Percentiles rank a stretch among this genome's conserved stretches.
These are phyloP conservation scores for Blastomyces gilchristii DNA, from an alignment of 2,329 filamentous ascomycete species.

Conservation along the genomic window DNA sequence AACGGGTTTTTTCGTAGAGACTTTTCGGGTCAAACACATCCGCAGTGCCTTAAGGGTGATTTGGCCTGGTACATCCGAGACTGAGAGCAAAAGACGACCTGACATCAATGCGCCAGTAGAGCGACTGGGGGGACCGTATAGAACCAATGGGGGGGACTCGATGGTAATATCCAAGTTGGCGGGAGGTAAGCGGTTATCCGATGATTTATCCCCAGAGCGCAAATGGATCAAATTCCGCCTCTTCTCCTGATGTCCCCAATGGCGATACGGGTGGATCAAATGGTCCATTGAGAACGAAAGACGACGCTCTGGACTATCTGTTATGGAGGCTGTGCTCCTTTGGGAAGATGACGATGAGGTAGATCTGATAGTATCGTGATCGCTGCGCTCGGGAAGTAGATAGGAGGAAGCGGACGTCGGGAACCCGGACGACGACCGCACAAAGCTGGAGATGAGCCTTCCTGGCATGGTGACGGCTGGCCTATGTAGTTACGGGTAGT, in stretches of 20 bases:
- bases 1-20: constrained; percentile 72
- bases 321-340: background rate
- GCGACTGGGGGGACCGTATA: constrained; percentile 63
- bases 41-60: constrained; percentile 60
- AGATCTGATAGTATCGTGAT: constrained; percentile 15
- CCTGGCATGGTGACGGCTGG: constrained; percentile 27
- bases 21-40: constrained; percentile 60
- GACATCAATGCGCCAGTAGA: constrained; percentile 81
- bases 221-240: constrained; percentile 28
- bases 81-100: constrained; percentile 64
- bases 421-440: constrained; percentile 31
- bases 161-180: constrained; percentile 51
- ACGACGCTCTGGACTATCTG: constrained; percentile 25
- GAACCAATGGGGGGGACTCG: constrained; percentile 77
- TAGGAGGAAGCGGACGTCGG: constrained; percentile 24
- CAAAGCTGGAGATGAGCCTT: constrained; percentile 32
- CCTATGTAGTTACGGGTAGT: background rate
- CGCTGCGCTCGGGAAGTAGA: constrained; percentile 19
- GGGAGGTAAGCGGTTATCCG: constrained; percentile 21
- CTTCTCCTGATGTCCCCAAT: constrained; percentile 34
- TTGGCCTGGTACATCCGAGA: constrained; percentile 41
- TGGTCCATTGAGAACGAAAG: constrained; percentile 36
- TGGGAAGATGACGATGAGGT: constrained; percentile 23
- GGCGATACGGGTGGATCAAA: constrained; percentile 34
- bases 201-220: constrained; percentile 30